phyloP scores from a whole-genome alignment of 2,329 filamentous ascomycete genomes.

The Nakataea oryzae region DNA sequence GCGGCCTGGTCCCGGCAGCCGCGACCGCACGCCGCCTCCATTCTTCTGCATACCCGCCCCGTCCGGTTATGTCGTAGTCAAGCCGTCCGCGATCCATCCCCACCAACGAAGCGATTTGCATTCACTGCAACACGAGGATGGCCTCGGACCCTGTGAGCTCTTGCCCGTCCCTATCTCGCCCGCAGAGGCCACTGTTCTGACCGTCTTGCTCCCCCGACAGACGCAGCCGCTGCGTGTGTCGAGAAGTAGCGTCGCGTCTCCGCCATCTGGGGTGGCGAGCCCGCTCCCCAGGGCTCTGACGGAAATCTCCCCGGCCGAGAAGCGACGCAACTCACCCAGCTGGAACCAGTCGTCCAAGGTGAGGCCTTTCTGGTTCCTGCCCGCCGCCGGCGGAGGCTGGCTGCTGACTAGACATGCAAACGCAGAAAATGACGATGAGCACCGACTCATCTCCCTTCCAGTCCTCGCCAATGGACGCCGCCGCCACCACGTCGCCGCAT shows the following conservation, averaged over 20 bases:
- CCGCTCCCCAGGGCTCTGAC: conserved; percentile 65
- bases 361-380: conserved; percentile 16
- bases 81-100: background rate
- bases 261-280: conserved; percentile 47
- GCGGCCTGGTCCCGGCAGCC: background rate
- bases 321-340: conserved; percentile 84
- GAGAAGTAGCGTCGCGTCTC: conserved; percentile 53
- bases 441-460: conserved; percentile 77
- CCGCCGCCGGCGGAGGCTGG: background rate
- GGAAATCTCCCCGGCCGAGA: conserved; percentile 79
- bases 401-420: conserved; percentile 11
- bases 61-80: background rate
- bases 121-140: conserved; percentile 2
- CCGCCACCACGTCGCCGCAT: conserved; percentile 63
- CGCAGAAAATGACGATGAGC: conserved; percentile 56
- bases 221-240: conserved; percentile 72
- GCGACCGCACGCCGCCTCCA: background rate
- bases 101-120: background rate
- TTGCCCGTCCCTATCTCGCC: background rate
- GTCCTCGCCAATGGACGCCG: conserved; percentile 61
- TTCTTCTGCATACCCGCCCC: background rate
- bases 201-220: conserved; percentile 29
- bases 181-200: background rate
- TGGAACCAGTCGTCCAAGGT: conserved; percentile 72
- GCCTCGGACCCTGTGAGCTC: conserved; percentile 5